Base-by-base conservation (phyloP, 192 early-diverging fungal species). In the Backusella tuberculispora region DNA sequence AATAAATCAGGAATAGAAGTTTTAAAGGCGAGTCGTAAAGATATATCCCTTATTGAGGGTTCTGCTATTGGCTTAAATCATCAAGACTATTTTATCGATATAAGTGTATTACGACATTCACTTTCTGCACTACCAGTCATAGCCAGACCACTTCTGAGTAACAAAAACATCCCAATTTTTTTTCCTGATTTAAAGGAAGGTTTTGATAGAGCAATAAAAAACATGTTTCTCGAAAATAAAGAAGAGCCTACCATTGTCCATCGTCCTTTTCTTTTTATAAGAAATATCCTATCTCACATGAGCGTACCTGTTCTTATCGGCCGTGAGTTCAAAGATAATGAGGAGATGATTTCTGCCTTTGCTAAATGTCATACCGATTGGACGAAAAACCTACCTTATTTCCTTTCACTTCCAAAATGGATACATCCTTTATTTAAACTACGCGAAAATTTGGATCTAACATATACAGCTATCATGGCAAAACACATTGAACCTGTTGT, bases 251-350 rank as follows among this genome's bases (percentile, higher is more conserved):
- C n/a, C n/a, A n/a, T n/a, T n/a, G n/a, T n/a, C 34, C 21, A 4
- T 8, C 0, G 67, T 78, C 17, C 17, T 78, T 1, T 71, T n/a
- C n/a, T n/a, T n/a, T n/a, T n/a, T n/a, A n/a, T n/a, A n/a, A n/a
- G 73, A 38, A 24, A 60, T 5, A 21, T 78, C 10, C 66, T 78
- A 3, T 71, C 76, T 5, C 68, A 73, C 41, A 78, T 78, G 42
- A 78, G 76, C 46, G 76, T 78, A 19, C 76, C 69, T 24, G 41
- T 40, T 15, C 43, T 78, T 6, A 19, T 78, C 21, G 77, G 77
- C 15, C 19, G 38, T 3, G 77, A 78, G 19, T 65, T 74, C 2
- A 65, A 17, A 17, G 43, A 19, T 4, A 74, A 78, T 41, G 34
- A n/a, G 8, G 37, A 66, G 0, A 63, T 76, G 6, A 74, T 79